phyloP scores from a whole-genome alignment of 2,329 filamentous ascomycete genomes.

The Aspergillus fumigatiaffinis region DNA sequence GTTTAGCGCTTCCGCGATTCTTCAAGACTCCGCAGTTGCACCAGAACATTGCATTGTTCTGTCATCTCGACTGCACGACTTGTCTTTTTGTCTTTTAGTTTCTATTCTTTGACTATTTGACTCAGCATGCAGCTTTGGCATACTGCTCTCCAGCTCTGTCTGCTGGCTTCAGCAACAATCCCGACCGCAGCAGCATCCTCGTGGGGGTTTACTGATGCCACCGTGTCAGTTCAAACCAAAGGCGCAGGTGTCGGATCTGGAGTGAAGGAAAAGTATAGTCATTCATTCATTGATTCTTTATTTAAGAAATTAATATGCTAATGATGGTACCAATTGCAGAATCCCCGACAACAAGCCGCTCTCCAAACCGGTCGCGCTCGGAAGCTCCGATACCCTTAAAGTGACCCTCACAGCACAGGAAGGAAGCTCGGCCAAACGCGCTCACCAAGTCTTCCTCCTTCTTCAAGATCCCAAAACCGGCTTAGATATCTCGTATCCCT shows the following conservation, averaged over 20 bases:
- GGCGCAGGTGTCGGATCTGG: slow-evolving; percentile 52
- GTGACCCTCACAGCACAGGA: slow-evolving; percentile 77
- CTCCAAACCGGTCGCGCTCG: slow-evolving; percentile 61
- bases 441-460: slow-evolving; percentile 90
- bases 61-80: slow-evolving; percentile 1
- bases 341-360: slow-evolving; percentile 59
- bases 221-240: slow-evolving; percentile 57
- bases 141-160: slow-evolving; percentile 31
- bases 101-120: slow-evolving; percentile 3
- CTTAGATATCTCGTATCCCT: slow-evolving; percentile 80
- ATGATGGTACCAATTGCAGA: slow-evolving; percentile 37
- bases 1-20: slow-evolving; percentile 13
- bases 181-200: slow-evolving; percentile 46
- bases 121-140: slow-evolving; percentile 37
- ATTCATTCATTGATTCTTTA: neutral
- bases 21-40: neutral
- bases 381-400: slow-evolving; percentile 70
- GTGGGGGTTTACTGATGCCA: slow-evolving; percentile 64
- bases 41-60: neutral
- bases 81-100: neutral
- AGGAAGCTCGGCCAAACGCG: slow-evolving; percentile 70
- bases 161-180: slow-evolving; percentile 34
- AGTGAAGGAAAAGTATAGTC: slow-evolving; percentile 53
- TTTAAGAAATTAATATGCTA: slow-evolving; percentile 5
- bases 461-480: slow-evolving; percentile 70